A percentile compares a stretch with the other conserved stretches of the same genome.
Conservation (phyloP, 768 basidiomycete species). For the Mycena pura region DNA sequence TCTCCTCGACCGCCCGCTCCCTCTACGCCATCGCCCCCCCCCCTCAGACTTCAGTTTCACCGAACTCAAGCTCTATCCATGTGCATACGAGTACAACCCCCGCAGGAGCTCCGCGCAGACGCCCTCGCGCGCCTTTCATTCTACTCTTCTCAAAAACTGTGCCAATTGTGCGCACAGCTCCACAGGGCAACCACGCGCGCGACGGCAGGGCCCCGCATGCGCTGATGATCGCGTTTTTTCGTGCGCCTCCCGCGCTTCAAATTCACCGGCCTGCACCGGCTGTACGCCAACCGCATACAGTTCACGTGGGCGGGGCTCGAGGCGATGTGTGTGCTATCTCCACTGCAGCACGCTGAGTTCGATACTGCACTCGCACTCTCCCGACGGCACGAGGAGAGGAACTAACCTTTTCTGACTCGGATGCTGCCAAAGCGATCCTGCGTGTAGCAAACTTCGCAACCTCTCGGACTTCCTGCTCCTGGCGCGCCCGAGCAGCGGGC, state of each 20-base stretch:
- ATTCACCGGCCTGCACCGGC: neutral
- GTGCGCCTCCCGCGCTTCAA: neutral
- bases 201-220: neutral
- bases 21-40: neutral
- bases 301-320: no score
- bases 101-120: neutral
- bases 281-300: neutral
- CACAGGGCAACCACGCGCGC: no score
- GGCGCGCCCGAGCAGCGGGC: neutral
- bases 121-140: neutral
- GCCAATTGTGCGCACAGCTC: neutral
- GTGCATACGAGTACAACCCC: neutral
- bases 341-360: neutral
- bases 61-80: neutral
- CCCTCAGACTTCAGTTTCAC: neutral
- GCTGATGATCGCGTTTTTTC: neutral
- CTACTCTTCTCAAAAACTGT: neutral
- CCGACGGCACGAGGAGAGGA: no score
- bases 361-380: neutral
- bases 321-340: neutral
- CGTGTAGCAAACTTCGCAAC: neutral
- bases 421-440: neutral
- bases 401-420: no score
- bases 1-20: neutral
- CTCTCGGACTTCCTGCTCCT: neutral